These are phyloP conservation scores for Zymoseptoria brevis DNA, from an alignment of 2,329 filamentous ascomycete genomes.

Conservation along the genomic window DNA sequence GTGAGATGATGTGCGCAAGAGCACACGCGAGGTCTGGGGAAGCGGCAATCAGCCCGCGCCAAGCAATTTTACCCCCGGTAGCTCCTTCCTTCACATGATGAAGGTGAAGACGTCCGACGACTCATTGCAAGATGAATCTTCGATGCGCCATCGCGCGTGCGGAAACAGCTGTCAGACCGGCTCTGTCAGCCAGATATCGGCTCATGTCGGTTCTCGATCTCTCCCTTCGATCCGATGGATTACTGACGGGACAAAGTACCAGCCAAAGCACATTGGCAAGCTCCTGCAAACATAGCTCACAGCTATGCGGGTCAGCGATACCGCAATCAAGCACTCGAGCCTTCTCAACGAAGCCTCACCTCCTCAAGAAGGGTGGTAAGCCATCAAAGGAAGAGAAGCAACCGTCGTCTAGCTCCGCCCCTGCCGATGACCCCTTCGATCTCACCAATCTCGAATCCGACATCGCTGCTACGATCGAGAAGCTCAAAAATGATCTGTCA, in stretches of 20 bases:
- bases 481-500: conserved; percentile 53
- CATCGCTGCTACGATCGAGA: conserved; percentile 48
- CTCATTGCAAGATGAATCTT: background rate
- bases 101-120: background rate
- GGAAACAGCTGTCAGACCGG: background rate
- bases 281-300: background rate
- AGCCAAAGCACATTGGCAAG: background rate
- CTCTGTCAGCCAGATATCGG: background rate
- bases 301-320: background rate
- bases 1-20: background rate
- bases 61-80: background rate
- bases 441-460: conserved; percentile 50
- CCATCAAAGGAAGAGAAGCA: conserved; percentile 34
- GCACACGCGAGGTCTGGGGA: background rate
- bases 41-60: background rate
- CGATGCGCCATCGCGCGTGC: background rate
- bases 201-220: background rate
- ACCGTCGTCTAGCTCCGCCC: conserved; percentile 18
- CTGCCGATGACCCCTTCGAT: conserved; percentile 51
- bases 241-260: background rate
- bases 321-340: background rate
- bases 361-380: conserved; percentile 49
- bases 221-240: background rate
- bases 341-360: conserved; percentile 38
- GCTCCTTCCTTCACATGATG: background rate